Percentiles rank a stretch among this genome's conserved stretches.
Conservation (phyloP, 352 stramenopile genomes). For the Pythium sukuiense region DNA sequence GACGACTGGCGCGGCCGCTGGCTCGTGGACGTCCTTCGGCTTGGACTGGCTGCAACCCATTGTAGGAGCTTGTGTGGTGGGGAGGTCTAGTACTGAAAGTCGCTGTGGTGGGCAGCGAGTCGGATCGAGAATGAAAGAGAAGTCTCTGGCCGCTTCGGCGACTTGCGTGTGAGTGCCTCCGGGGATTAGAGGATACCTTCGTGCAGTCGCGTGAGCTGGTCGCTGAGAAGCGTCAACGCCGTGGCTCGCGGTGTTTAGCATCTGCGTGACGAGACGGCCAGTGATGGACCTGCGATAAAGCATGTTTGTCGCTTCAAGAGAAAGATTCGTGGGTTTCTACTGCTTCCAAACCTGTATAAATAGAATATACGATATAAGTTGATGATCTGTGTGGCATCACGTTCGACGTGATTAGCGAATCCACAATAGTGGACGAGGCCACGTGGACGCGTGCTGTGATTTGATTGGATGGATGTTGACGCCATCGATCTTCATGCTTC, state of each 20-base stretch:
- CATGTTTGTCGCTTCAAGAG: background rate
- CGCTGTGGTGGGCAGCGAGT: background rate
- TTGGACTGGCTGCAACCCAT: conserved; percentile 11
- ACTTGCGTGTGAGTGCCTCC: background rate
- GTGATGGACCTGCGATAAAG: background rate
- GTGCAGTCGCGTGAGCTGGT: background rate
- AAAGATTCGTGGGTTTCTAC: background rate
- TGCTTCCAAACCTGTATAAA: background rate
- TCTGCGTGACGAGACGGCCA: background rate
- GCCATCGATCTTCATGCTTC: background rate
- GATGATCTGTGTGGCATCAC: background rate
- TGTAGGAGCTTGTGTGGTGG: background rate
- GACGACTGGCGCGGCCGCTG: conserved; percentile 2
- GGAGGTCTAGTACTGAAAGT: background rate
- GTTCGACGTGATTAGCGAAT: conserved; percentile 5
- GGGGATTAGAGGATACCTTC: background rate
- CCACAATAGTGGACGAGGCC: background rate
- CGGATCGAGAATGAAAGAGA: background rate
- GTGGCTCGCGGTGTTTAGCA: background rate
- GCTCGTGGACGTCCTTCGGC: conserved; percentile 2
- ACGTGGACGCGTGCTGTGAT: conserved; percentile 2
- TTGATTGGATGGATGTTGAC: conserved; percentile 3
- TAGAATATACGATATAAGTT: background rate
- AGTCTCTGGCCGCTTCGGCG: background rate
- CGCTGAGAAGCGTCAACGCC: background rate